These are phyloP conservation scores for Leptographium galeiforme DNA, from an alignment of 2,329 filamentous ascomycete genomes.

Conservation along the genomic window DNA sequence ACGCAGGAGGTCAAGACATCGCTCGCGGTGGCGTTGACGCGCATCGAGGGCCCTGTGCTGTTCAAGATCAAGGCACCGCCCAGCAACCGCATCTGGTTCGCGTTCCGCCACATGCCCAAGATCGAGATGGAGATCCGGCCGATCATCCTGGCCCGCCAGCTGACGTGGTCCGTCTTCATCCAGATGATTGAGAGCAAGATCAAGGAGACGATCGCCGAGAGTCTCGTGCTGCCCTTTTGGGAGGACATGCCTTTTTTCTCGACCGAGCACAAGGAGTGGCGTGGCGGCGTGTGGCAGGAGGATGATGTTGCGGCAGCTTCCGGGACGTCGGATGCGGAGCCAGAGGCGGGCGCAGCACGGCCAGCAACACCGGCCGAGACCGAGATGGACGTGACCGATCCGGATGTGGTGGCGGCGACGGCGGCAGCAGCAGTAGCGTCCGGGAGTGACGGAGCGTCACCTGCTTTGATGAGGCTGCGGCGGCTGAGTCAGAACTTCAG, in stretches of 20 bases:
- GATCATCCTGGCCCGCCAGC: constrained; percentile 87
- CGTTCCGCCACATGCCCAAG: constrained; percentile 86
- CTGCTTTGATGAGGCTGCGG: constrained; percentile 23
- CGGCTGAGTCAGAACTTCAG: constrained; percentile 43
- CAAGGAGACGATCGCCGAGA: constrained; percentile 86
- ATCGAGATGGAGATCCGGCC: constrained; percentile 92
- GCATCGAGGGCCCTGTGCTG: constrained; percentile 71
- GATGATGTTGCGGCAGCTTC: constrained; percentile 12
- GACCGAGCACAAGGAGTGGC: constrained; percentile 62
- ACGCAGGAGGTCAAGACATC: constrained; percentile 92
- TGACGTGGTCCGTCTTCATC: constrained; percentile 85
- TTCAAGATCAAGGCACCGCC: constrained; percentile 88
- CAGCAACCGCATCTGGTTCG: constrained; percentile 91
- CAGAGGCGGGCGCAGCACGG: constrained; percentile 25
- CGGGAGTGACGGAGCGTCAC: constrained; percentile 17
- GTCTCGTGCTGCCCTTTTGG: constrained; percentile 85
- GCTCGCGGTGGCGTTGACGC: constrained; percentile 72
- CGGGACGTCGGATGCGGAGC: too few relatives aligned
- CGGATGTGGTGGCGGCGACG: not conserved
- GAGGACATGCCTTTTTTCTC: constrained; percentile 87
- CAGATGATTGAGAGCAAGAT: constrained; percentile 91
- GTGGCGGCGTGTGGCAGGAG: constrained; percentile 70
- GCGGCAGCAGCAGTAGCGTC: not conserved
- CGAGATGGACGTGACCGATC: not conserved
- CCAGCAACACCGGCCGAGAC: not conserved